phyloP scores from a whole-genome alignment of 2,329 filamentous ascomycete genomes.

The Coleophoma cylindrospora region DNA sequence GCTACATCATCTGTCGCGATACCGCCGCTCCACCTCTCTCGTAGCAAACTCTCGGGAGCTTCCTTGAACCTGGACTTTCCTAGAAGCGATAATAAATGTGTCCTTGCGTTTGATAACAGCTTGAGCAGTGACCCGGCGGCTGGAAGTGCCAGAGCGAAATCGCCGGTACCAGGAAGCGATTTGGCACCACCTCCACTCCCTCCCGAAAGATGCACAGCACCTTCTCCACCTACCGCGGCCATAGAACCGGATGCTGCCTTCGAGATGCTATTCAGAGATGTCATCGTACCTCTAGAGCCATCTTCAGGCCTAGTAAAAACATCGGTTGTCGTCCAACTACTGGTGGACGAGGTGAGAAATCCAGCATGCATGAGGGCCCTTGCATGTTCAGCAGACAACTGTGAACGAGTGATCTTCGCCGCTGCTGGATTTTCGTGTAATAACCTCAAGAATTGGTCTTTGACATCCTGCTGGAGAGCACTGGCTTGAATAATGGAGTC shows the following conservation, averaged over 20 bases:
- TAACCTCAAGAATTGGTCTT: slow-evolving; percentile 44
- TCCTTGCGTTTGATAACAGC: slow-evolving; percentile 54
- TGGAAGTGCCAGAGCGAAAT: slow-evolving; percentile 57
- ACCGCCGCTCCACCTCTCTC: slow-evolving; percentile 68
- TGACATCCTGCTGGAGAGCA: slow-evolving; percentile 35
- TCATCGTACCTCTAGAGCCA: slow-evolving; percentile 41
- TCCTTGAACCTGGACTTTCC: slow-evolving; percentile 56
- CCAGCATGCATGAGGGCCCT: slow-evolving; percentile 59
- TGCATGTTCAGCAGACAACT: slow-evolving; percentile 40
- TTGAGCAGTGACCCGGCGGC: slow-evolving; percentile 64
- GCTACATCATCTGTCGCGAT: slow-evolving; percentile 39
- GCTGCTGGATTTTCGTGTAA: slow-evolving; percentile 46
- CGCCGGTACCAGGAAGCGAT: slow-evolving; percentile 14
- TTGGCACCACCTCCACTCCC: slow-evolving; percentile 36
- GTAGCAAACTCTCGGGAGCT: slow-evolving; percentile 54
- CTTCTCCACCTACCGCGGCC: slow-evolving; percentile 64
- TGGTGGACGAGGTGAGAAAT: slow-evolving; percentile 53
- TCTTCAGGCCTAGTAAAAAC: slow-evolving; percentile 35
- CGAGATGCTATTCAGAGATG: slow-evolving; percentile 58
- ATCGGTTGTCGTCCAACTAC: slow-evolving; percentile 29
- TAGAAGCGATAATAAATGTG: slow-evolving; percentile 56
- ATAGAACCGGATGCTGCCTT: slow-evolving; percentile 63
- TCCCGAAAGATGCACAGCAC: slow-evolving; percentile 58
- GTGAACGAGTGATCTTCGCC: slow-evolving; percentile 31
- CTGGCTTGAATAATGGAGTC: slow-evolving; percentile 38